A percentile compares a stretch with the other conserved stretches of the same genome.
phyloP scores from a whole-genome alignment of 2,329 filamentous ascomycete species.

The Tolypocladium sp. region DNA sequence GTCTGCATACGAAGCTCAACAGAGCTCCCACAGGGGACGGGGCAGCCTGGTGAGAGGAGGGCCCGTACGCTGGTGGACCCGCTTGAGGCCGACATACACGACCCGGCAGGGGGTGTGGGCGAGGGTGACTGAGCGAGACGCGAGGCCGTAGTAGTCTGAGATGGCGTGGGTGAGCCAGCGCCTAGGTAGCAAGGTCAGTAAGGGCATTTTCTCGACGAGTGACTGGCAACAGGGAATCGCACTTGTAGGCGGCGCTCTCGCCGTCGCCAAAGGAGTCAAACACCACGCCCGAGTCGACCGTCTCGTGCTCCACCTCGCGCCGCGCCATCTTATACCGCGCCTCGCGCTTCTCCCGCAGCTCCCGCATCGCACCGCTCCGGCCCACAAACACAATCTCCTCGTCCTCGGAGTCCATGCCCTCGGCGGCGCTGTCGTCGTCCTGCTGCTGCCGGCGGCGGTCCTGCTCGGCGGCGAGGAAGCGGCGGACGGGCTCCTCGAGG shows the following conservation, averaged over 20 bases:
- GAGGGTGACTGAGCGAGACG: constrained; percentile 70
- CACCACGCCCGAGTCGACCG: constrained; percentile 55
- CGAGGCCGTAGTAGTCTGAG: constrained; percentile 82
- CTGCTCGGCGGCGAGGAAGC: constrained; percentile 54
- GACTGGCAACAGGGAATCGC: constrained; percentile 23
- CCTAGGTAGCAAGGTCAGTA: constrained; percentile 30
- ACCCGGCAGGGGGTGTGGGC: constrained; percentile 64
- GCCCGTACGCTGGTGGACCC: constrained; percentile 21
- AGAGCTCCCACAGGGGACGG: constrained; percentile 55
- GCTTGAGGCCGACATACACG: constrained; percentile 71
- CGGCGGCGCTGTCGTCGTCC: constrained; percentile 18
- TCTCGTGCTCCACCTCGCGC: constrained; percentile 48
- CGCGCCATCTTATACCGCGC: constrained; percentile 37
- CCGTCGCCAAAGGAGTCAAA: constrained; percentile 74
- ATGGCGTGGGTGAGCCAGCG: constrained; percentile 92
- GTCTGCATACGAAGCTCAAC: constrained; percentile 21
- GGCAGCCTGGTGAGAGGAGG: constrained; percentile 34
- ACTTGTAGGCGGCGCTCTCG: constrained; percentile 74
- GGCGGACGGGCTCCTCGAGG: constrained; percentile 75
- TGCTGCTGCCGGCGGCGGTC: constrained; percentile 1
- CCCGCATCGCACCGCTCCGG: constrained; percentile 49
- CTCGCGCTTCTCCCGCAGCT: constrained; percentile 26
- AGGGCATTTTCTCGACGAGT: neutral
- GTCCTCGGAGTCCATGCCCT: constrained; percentile 45
- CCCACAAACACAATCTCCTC: constrained; percentile 92